Conservation (phyloP, 2,329 filamentous ascomycete species). For the Colletotrichum magnum region DNA sequence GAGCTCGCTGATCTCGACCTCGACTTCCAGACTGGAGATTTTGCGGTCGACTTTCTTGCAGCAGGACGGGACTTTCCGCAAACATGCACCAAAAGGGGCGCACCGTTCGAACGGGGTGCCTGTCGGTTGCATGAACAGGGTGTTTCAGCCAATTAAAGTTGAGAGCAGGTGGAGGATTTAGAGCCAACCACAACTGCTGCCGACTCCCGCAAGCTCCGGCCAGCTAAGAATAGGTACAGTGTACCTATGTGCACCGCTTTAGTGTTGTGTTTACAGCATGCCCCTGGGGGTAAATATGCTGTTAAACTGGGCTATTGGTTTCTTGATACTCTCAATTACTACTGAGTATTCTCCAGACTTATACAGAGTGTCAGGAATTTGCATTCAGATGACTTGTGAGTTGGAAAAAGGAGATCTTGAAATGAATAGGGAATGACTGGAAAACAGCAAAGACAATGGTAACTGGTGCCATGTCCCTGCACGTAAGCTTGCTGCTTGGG, state of each 20-base stretch:
- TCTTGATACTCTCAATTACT: too few species aligned
- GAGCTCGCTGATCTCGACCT: conserved; percentile 13
- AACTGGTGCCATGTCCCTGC: background rate
- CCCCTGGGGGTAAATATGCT: too few species aligned
- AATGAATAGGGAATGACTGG: too few species aligned
- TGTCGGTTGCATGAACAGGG: conserved; percentile 15
- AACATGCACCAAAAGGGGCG: conserved; percentile 30
- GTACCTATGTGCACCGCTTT: background rate
- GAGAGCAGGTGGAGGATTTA: background rate
- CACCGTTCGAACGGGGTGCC: background rate
- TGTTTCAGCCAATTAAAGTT: conserved; percentile 33
- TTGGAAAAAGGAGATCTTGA: too few species aligned
- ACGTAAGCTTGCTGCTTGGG: conserved; percentile 5
- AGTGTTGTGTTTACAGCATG: too few species aligned
- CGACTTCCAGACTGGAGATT: conserved; percentile 19
- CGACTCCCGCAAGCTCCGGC: conserved; percentile 28
- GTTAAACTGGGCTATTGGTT: too few species aligned
- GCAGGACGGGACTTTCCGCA: conserved; percentile 24
- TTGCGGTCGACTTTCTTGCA: conserved; percentile 35
- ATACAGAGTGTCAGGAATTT: too few species aligned
- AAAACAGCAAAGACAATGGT: background rate
- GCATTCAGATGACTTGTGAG: too few species aligned
- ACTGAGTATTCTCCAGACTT: too few species aligned
- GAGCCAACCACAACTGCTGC: conserved; percentile 27
- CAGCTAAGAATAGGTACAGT: background rate